A percentile compares a stretch with the other conserved stretches of the same genome.
phyloP scores from a whole-genome alignment of 768 basidiomycete species.

The Daedaleopsis sinensis region DNA sequence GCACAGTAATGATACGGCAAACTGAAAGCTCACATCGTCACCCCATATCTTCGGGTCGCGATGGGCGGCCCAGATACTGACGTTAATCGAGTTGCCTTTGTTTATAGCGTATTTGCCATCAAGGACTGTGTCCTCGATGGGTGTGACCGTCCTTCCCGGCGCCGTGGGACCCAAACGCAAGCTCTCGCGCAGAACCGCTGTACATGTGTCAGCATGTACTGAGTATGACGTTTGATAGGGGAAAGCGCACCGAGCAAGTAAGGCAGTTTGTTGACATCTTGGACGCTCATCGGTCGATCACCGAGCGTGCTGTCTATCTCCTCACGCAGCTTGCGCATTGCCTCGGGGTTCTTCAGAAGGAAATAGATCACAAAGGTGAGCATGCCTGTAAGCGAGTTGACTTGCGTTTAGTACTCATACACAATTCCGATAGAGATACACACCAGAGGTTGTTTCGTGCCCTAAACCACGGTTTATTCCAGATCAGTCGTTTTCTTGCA shows the following conservation, averaged over 20 bases:
- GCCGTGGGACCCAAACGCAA: constrained; percentile 43
- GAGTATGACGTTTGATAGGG: too few relatives aligned
- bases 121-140: constrained; percentile 41
- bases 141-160: constrained; percentile 36
- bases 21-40: constrained; percentile 41
- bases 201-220: too few relatives aligned
- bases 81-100: constrained; percentile 32
- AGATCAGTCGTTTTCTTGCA: background rate
- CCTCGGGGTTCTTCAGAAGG: constrained; percentile 46
- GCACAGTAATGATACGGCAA: background rate
- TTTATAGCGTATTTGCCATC: constrained; percentile 45
- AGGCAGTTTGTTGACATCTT: constrained; percentile 44
- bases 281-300: constrained; percentile 38
- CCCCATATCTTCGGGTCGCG: constrained; percentile 49
- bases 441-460: constrained; percentile 43
- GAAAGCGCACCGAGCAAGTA: constrained; percentile 41
- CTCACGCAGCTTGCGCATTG: constrained; percentile 45
- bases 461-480: constrained; percentile 14
- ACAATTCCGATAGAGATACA: background rate
- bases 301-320: constrained; percentile 51
- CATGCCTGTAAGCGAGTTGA: constrained; percentile 26
- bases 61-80: constrained; percentile 38
- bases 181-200: constrained; percentile 43
- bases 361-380: constrained; percentile 47
- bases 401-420: background rate